phyloP scores from a whole-genome alignment of 139 green algal genomes.

The Klebsormidium nitens region DNA sequence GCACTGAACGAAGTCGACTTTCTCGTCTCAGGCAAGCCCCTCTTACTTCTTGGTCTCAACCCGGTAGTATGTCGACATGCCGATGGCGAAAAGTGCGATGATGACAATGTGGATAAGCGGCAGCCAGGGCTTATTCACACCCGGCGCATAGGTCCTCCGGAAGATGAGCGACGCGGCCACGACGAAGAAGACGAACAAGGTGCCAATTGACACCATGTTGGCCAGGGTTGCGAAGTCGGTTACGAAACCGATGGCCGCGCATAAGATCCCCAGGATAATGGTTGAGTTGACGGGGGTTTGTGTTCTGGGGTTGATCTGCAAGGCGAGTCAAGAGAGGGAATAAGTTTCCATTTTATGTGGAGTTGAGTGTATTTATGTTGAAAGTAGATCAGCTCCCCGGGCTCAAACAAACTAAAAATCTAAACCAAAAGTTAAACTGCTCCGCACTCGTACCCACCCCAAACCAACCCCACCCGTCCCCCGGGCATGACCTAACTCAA shows the following conservation, averaged over 20 bases:
- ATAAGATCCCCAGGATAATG: too few relatives aligned
- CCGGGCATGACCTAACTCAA: too few relatives aligned
- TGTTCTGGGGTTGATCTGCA: too few relatives aligned
- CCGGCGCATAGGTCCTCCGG: slow-evolving; percentile 46
- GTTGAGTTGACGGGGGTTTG: too few relatives aligned
- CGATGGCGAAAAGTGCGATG: neutral
- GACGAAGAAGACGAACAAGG: slow-evolving; percentile 72
- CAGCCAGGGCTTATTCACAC: slow-evolving; percentile 16
- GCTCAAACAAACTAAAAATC: too few relatives aligned
- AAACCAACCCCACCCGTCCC: too few relatives aligned
- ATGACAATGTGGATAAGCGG: slow-evolving; percentile 7
- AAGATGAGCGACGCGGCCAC: slow-evolving; percentile 57
- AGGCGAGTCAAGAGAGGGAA: too few relatives aligned
- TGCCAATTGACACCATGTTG: slow-evolving; percentile 79
- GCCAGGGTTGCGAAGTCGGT: slow-evolving; percentile 74
- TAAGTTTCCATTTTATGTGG: too few relatives aligned
- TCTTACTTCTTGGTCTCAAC: neutral
- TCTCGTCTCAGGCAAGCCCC: neutral
- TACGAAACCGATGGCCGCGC: slow-evolving; percentile 62
- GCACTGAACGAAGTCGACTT: neutral
- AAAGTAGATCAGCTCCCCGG: too few relatives aligned
- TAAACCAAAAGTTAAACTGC: too few relatives aligned
- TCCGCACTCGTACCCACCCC: too few relatives aligned
- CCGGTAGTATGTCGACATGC: neutral
- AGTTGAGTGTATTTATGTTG: too few relatives aligned